A percentile compares a stretch with the other conserved stretches of the same genome.
phyloP scores from a whole-genome alignment of 345 rosid species.

The Viola odorata region DNA sequence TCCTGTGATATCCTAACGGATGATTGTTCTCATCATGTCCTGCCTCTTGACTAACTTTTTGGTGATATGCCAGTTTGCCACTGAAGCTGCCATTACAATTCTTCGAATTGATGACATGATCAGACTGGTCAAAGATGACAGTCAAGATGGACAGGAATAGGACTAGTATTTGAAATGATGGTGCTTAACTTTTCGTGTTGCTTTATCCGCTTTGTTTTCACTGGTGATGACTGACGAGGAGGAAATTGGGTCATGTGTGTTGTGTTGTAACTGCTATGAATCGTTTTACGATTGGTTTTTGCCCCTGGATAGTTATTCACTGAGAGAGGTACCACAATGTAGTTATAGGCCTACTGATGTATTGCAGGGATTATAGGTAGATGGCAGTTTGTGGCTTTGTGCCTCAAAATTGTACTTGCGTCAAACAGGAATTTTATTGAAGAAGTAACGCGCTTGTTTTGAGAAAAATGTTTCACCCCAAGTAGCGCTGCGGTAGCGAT shows the following conservation, averaged over 20 bases:
- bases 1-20: neutral
- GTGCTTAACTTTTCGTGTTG: neutral
- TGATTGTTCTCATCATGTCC: neutral
- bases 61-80: slow-evolving; percentile 55
- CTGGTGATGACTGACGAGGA: neutral
- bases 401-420: too few relatives aligned
- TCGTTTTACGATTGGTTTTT: neutral
- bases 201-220: neutral
- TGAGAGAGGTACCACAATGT: too few relatives aligned
- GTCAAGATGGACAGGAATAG: slow-evolving; percentile 55
- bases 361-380: too few relatives aligned
- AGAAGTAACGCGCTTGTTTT: too few relatives aligned
- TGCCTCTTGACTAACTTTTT: neutral
- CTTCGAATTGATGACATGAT: slow-evolving; percentile 98
- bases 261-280: neutral
- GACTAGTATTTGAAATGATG: neutral
- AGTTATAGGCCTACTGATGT: too few relatives aligned
- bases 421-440: too few relatives aligned
- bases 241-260: neutral
- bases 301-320: too few relatives aligned
- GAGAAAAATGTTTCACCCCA: too few relatives aligned
- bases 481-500: too few relatives aligned
- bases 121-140: slow-evolving; percentile 86
- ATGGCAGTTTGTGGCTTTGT: too few relatives aligned
- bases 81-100: slow-evolving; percentile 96